Conservation (phyloP, 768 basidiomycete genomes). For the Piloderma croceum region DNA sequence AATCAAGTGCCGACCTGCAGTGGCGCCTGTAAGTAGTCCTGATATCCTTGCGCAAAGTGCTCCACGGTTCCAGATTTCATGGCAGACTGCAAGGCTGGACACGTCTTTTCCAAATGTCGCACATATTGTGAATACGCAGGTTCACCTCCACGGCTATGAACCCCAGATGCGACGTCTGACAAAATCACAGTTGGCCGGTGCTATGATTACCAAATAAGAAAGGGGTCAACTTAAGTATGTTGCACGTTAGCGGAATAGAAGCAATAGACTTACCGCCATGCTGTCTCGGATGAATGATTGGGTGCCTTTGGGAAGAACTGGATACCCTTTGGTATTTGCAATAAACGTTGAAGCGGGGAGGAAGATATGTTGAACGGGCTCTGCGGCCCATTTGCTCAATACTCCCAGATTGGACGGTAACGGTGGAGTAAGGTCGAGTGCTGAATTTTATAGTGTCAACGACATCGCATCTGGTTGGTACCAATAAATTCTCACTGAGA, state of each 20-base stretch:
- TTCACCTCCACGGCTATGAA: conserved; percentile 80
- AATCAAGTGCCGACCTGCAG: conserved; percentile 56
- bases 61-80: conserved; percentile 73
- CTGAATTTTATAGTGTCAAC: conserved; percentile 38
- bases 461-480: background rate
- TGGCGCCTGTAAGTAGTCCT: conserved; percentile 93
- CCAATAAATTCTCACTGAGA: conserved; percentile 43
- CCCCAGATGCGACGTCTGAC: conserved; percentile 53
- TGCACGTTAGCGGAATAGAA: conserved; percentile 10
- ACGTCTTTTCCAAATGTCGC: conserved; percentile 75
- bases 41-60: conserved; percentile 87
- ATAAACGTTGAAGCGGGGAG: conserved; percentile 90
- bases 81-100: conserved; percentile 57
- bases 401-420: conserved; percentile 74
- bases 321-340: conserved; percentile 93
- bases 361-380: conserved; percentile 85
- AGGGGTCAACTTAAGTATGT: no score
- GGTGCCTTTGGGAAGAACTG: conserved; percentile 89
- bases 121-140: conserved; percentile 88
- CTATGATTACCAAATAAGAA: no score
- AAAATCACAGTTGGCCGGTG: conserved; percentile 83
- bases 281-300: conserved; percentile 87
- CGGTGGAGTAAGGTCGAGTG: conserved; percentile 86
- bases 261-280: conserved; percentile 60
- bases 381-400: conserved; percentile 85